phyloP scores from a whole-genome alignment of 306 rosid species.

The Quercus parvula region DNA sequence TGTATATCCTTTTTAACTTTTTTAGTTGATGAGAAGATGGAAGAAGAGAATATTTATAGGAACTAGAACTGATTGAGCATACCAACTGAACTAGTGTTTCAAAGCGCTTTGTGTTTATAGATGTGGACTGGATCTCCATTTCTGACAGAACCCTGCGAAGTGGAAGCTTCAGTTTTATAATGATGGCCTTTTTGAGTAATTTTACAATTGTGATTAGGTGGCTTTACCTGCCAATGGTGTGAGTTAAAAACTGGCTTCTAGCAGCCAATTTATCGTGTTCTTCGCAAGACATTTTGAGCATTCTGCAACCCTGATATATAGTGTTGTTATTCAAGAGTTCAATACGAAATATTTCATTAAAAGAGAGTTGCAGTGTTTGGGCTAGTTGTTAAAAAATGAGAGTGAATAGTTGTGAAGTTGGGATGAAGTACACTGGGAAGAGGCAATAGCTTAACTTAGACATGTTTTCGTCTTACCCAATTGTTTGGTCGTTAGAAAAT shows the following conservation, averaged over 20 bases:
- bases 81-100: conserved; percentile 52
- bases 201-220: background rate
- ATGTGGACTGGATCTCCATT: conserved; percentile 46
- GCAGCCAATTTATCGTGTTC: conserved; percentile 70
- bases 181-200: background rate
- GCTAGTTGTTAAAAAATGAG: too few relatives aligned
- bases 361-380: too few relatives aligned
- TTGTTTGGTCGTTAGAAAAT: too few relatives aligned
- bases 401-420: too few relatives aligned
- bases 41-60: background rate
- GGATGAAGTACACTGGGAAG: too few relatives aligned
- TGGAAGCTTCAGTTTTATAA: background rate
- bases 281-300: conserved; percentile 61
- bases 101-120: conserved; percentile 54
- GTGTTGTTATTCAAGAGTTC: background rate
- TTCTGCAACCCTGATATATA: conserved; percentile 51
- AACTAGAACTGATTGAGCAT: background rate
- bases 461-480: too few relatives aligned
- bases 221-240: conserved; percentile 60
- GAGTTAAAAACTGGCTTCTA: conserved; percentile 61
- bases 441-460: too few relatives aligned
- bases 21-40: background rate
- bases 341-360: background rate
- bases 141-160: conserved; percentile 46
- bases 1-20: background rate